Evolutionary conservation across 345 rosid genomes (phyloP).

Genomic region (Hevea brasiliensis): DNA sequence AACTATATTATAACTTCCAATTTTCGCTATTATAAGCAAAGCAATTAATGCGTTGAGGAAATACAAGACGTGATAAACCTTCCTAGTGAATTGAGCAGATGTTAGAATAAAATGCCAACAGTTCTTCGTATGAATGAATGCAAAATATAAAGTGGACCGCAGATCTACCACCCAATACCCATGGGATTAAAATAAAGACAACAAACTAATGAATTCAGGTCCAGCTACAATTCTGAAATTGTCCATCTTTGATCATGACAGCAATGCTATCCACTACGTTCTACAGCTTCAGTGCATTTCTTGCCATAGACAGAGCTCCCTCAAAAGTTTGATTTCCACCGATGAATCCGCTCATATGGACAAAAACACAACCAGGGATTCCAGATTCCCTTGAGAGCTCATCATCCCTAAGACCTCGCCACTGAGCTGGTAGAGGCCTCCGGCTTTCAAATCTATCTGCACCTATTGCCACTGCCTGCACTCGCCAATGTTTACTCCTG

Average conservation of each 20-base stretch:
- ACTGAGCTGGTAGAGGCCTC: slow-evolving; percentile 79
- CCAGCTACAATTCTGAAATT: neutral
- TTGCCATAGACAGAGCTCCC: slow-evolving; percentile 85
- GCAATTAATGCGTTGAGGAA: no score
- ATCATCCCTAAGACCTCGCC: slow-evolving; percentile 86
- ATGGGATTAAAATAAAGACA: neutral
- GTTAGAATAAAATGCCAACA: no score
- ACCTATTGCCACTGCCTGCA: slow-evolving; percentile 80
- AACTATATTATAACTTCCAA: no score
- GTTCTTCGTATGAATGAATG: no score
- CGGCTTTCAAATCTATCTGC: slow-evolving; percentile 92
- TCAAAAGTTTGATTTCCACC: slow-evolving; percentile 71
- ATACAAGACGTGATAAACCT: no score
- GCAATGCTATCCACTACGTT: neutral
- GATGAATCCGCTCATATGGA: slow-evolving; percentile 93
- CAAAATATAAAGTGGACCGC: neutral
- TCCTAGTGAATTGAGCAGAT: no score
- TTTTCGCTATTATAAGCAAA: no score
- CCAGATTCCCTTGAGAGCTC: slow-evolving; percentile 66
- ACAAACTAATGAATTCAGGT: neutral
- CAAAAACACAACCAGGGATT: slow-evolving; percentile 78
- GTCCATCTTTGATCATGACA: neutral
- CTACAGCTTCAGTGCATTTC: slow-evolving; percentile 52
- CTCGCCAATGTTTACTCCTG: slow-evolving; percentile 72
- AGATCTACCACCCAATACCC: neutral